Evolutionary conservation across 768 basidiomycete genomes (phyloP).

Genomic region (Tylopilus sp.): DNA sequence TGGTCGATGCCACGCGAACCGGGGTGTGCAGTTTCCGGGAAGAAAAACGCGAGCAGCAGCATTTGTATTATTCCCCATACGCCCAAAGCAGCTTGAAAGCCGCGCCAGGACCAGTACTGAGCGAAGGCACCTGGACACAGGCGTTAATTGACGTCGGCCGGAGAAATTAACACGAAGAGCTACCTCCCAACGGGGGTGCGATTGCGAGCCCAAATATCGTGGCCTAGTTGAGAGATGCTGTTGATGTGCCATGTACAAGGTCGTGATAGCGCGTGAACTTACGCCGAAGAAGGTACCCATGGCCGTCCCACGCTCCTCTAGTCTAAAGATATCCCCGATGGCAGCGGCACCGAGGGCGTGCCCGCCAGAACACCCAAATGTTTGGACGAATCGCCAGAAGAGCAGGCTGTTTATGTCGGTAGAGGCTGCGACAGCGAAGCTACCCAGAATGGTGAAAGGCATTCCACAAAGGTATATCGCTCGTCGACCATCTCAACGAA

Average conservation of each 20-base stretch:
- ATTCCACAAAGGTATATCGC: slow-evolving; percentile 56
- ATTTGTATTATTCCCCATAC: slow-evolving; percentile 38
- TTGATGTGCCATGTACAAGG: not conserved
- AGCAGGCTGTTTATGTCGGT: slow-evolving; percentile 44
- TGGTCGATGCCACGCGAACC: slow-evolving; percentile 54
- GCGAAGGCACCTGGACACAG: slow-evolving; percentile 40
- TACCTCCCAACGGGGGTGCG: slow-evolving; percentile 58
- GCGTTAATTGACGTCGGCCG: not conserved
- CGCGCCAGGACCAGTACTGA: slow-evolving; percentile 64
- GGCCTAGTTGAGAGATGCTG: slow-evolving; percentile 28
- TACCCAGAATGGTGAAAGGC: slow-evolving; percentile 56
- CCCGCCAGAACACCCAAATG: slow-evolving; percentile 57
- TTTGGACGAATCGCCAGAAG: slow-evolving; percentile 62
- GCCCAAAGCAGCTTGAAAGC: slow-evolving; percentile 49
- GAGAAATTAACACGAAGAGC: not conserved
- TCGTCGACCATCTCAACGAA: slow-evolving; percentile 56
- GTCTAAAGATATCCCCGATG: slow-evolving; percentile 62
- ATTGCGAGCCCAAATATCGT: slow-evolving; percentile 57
- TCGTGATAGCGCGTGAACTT: slow-evolving; percentile 3
- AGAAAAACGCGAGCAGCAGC: slow-evolving; percentile 38
- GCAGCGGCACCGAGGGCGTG: slow-evolving; percentile 55
- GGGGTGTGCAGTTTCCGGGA: slow-evolving; percentile 72
- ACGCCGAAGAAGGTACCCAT: slow-evolving; percentile 60
- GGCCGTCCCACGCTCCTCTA: slow-evolving; percentile 59
- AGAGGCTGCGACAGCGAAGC: slow-evolving; percentile 55